Conservation (phyloP, 2,329 filamentous ascomycete genomes). For the Zelopaecilomyces penicillatus region DNA sequence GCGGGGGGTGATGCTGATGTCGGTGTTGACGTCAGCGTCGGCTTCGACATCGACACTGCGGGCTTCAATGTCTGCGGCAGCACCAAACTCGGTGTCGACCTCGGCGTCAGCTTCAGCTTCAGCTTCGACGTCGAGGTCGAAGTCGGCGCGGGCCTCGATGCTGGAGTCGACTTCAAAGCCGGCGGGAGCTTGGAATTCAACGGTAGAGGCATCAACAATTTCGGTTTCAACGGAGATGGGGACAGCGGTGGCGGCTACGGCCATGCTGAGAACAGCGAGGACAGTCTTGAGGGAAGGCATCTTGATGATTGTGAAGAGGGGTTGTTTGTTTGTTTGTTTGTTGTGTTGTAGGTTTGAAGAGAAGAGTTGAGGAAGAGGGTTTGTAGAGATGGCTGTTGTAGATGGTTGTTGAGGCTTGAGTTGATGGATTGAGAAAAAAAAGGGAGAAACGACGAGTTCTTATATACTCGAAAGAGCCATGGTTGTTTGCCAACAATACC, state of each 20-base stretch:
- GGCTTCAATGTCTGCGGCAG: slow-evolving; percentile 70
- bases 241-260: slow-evolving; percentile 40
- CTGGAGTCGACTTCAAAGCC: too few relatives aligned
- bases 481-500: too few relatives aligned
- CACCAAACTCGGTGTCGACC: too few relatives aligned
- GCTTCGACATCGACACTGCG: slow-evolving; percentile 20
- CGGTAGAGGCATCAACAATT: too few relatives aligned
- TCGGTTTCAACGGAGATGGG: background rate
- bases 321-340: too few relatives aligned
- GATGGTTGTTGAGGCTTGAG: background rate
- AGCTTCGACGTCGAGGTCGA: too few relatives aligned
- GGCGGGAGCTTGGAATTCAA: too few relatives aligned
- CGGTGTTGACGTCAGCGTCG: background rate
- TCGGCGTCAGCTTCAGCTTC: too few relatives aligned
- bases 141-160: too few relatives aligned
- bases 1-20: background rate
- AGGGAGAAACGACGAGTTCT: too few relatives aligned
- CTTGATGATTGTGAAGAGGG: background rate
- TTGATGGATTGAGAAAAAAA: background rate
- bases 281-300: background rate
- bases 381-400: background rate
- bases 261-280: background rate
- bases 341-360: background rate
- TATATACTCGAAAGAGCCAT: too few relatives aligned
- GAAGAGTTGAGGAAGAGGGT: background rate